Conservation (phyloP, 306 rosid genomes). For the Trifolium fragiferum region DNA sequence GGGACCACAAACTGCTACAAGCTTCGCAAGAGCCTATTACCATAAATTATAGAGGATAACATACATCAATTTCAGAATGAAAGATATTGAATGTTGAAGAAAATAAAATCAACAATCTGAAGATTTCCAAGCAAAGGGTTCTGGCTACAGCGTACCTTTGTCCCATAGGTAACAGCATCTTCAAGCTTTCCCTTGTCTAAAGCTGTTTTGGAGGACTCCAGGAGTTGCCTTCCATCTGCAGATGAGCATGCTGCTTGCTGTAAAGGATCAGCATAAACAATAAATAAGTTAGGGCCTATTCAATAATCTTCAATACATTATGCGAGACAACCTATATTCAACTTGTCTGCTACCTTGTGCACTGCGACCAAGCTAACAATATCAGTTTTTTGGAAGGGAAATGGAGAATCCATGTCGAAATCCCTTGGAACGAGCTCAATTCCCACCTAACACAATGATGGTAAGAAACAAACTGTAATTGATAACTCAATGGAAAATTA, state of each 20-base stretch:
- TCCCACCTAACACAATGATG: constrained; percentile 67
- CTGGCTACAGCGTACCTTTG: constrained; percentile 65
- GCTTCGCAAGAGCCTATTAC: constrained; percentile 93
- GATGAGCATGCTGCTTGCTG: constrained; percentile 99
- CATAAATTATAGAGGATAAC: constrained; percentile 41
- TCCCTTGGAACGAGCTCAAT: constrained; percentile 94
- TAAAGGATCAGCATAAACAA: constrained; percentile 44
- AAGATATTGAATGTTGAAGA: constrained; percentile 29
- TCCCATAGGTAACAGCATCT: constrained; percentile 94
- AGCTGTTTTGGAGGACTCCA: constrained; percentile 98
- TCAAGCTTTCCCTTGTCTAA: constrained; percentile 97
- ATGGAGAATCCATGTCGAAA: constrained; percentile 87
- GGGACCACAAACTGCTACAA: constrained; percentile 98
- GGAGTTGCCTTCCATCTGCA: constrained; percentile 97
- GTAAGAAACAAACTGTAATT: constrained; percentile 39
- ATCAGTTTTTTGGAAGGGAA: constrained; percentile 80
- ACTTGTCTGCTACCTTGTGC: constrained; percentile 73
- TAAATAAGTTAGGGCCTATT: constrained; percentile 36
- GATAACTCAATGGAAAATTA: constrained; percentile 35
- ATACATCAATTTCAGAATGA: constrained; percentile 26
- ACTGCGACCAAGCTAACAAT: constrained; percentile 92
- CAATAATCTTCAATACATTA: constrained; percentile 24
- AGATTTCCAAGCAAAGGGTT: constrained; percentile 31
- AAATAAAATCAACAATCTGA: constrained; percentile 25
- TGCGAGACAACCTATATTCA: constrained; percentile 30